A percentile compares a stretch with the other conserved stretches of the same genome.
These are phyloP conservation scores for Batkoa obscura DNA, from an alignment of 371 early-diverging fungal species.

Conservation along the genomic window DNA sequence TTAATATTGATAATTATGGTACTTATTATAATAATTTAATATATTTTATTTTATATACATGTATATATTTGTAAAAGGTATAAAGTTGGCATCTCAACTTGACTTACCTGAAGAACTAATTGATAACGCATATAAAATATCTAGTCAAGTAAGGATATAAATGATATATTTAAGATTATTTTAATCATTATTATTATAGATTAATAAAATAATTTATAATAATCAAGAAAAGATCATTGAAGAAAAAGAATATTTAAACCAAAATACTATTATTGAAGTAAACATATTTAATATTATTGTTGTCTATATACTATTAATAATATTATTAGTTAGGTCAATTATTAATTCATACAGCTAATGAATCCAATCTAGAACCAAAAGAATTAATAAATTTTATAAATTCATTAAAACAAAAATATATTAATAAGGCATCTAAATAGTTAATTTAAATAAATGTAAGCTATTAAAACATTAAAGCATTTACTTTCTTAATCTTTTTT, in stretches of 20 bases:
- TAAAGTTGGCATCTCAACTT: background rate
- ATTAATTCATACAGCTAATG: background rate
- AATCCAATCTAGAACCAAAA: background rate
- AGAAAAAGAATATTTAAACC: too few relatives aligned
- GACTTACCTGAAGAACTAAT: constrained; percentile 1
- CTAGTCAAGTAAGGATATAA: background rate
- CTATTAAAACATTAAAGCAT: background rate
- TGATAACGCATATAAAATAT: constrained; percentile 5
- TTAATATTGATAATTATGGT: constrained; percentile 5
- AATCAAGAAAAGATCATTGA: background rate
- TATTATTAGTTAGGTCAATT: background rate
- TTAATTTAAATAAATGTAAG: background rate
- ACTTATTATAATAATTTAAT: background rate
- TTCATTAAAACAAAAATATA: background rate
- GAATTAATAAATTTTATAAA: background rate
- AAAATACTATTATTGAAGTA: too few relatives aligned
- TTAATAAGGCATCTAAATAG: background rate
- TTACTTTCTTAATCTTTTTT: background rate
- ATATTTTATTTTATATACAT: background rate
- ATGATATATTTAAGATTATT: background rate
- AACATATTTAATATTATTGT: background rate
- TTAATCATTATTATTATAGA: background rate
- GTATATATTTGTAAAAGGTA: background rate
- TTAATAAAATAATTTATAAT: background rate
- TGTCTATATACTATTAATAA: background rate